Evolutionary conservation across 2,329 filamentous ascomycete genomes (phyloP).

Genomic region (Davidsoniella neocaledoniae): DNA sequence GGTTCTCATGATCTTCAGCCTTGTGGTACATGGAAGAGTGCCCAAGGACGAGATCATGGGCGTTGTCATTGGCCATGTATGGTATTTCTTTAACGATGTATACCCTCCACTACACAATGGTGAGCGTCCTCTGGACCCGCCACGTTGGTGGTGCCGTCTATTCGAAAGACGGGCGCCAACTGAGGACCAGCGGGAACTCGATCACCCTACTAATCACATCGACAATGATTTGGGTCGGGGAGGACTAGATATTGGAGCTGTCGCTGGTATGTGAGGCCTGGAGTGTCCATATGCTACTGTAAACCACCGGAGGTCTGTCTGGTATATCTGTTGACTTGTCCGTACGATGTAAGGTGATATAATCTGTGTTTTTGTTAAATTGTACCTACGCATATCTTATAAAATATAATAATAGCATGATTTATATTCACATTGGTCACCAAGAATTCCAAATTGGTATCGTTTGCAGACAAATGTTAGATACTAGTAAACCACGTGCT

Average conservation of each 20-base stretch:
- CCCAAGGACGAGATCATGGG: constrained; percentile 96
- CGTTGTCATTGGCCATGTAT: constrained; percentile 84
- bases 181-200: constrained; percentile 19
- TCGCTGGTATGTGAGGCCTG: constrained; percentile 2
- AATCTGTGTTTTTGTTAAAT: too few relatives aligned
- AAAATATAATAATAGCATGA: too few relatives aligned
- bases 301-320: too few relatives aligned
- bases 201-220: constrained; percentile 30
- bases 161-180: constrained; percentile 44
- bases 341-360: too few relatives aligned
- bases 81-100: constrained; percentile 96
- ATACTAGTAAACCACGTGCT: too few relatives aligned
- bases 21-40: constrained; percentile 75
- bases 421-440: too few relatives aligned
- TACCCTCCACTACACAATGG: constrained; percentile 83
- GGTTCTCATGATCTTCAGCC: constrained; percentile 84
- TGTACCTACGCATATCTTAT: too few relatives aligned
- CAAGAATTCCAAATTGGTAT: too few relatives aligned
- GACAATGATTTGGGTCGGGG: constrained; percentile 36
- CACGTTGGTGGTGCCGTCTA: constrained; percentile 72
- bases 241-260: background rate
- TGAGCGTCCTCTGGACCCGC: constrained; percentile 73
- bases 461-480: too few relatives aligned
- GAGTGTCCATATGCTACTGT: too few relatives aligned
- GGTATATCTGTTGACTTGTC: too few relatives aligned